These are phyloP conservation scores for Rhinocladiella similis DNA, from an alignment of 2,329 filamentous ascomycete species.

Conservation along the genomic window DNA sequence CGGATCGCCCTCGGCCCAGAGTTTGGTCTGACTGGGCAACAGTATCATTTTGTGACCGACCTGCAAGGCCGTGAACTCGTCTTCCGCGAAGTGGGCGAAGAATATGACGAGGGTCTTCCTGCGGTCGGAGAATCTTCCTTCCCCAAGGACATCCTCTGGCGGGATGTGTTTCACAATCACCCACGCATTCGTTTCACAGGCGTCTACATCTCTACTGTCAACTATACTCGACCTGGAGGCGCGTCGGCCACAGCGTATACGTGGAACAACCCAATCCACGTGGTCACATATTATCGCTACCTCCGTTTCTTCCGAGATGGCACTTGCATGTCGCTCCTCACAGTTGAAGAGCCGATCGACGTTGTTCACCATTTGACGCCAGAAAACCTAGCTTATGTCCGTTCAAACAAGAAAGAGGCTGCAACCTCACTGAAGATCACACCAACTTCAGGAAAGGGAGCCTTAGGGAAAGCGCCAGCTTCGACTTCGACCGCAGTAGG, in stretches of 20 bases:
- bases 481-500: conserved; percentile 39
- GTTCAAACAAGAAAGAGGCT: conserved; percentile 23
- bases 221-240: conserved; percentile 84
- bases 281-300: conserved; percentile 97
- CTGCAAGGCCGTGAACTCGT: conserved; percentile 46
- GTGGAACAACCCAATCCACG: conserved; percentile 83
- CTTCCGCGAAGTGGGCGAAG: conserved; percentile 31
- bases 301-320: conserved; percentile 93
- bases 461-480: conserved; percentile 25
- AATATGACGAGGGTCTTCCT: conserved; percentile 29
- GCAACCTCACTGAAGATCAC: conserved; percentile 21
- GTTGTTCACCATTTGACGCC: conserved; percentile 81
- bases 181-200: conserved; percentile 92
- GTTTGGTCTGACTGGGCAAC: conserved; percentile 81
- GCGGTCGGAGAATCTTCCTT: conserved; percentile 26
- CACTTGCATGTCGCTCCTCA: conserved; percentile 75
- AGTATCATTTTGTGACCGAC: conserved; percentile 71
- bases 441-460: conserved; percentile 26
- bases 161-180: conserved; percentile 73
- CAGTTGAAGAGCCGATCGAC: conserved; percentile 77
- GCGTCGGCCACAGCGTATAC: conserved; percentile 68
- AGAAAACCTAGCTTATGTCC: conserved; percentile 58
- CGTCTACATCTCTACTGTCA: conserved; percentile 94
- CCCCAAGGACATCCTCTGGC: conserved; percentile 46
- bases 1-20: conserved; percentile 67